Base-by-base conservation (phyloP, 495 filamentous ascomycete genomes). In the Tuber calosporum region DNA sequence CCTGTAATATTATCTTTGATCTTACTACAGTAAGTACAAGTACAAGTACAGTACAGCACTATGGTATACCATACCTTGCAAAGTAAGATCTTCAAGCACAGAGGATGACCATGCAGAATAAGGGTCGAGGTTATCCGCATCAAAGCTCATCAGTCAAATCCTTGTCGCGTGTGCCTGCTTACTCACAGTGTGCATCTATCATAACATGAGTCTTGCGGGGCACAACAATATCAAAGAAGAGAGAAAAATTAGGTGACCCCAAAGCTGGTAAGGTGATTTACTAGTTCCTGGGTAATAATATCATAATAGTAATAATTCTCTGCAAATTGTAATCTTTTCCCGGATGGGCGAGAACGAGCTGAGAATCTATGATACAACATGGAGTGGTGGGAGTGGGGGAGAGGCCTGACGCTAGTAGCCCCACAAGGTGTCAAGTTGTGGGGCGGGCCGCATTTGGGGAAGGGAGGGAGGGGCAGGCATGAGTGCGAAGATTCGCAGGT, bases 191-290 rank as follows among this genome's bases (percentile, higher is more conserved):
- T 53, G 6, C 39, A 45, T 20, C 20, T 45, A 45, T 48, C 20
- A 48, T 48, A 2, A 13, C 17, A 53, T 11, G 8, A 4, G 17
- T 62, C 53, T 17, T 11, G n/a, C n/a, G n/a, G 26, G 48, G 48
- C 48, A 42, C 68, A 74, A 74, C 58, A 42, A 74, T 68, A 74
- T n/a, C n/a, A n/a, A n/a, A n/a, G 69, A 41, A 78, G 66, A 69
- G 26, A 75, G 22, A 53, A 53, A n/a, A 53, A 53, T 6, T n/a
- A n/a, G 45, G 45, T 53, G n/a, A 22, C 45, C 45, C 45, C 45
- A 3, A n/a, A n/a, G 22, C 4, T 22, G 1, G 6, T 53, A 53
- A 41, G 40, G n/a, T 11, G n/a, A 62, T 30, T 30, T 62, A 30
- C 30, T 30, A 30, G n/a, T 26, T 62, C 20, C 48, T 58, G 13